A percentile compares a stretch with the other conserved stretches of the same genome.
These are phyloP conservation scores for Fusarium neocosmosporiellum DNA, from an alignment of 2,329 filamentous ascomycete species.

Conservation along the genomic window DNA sequence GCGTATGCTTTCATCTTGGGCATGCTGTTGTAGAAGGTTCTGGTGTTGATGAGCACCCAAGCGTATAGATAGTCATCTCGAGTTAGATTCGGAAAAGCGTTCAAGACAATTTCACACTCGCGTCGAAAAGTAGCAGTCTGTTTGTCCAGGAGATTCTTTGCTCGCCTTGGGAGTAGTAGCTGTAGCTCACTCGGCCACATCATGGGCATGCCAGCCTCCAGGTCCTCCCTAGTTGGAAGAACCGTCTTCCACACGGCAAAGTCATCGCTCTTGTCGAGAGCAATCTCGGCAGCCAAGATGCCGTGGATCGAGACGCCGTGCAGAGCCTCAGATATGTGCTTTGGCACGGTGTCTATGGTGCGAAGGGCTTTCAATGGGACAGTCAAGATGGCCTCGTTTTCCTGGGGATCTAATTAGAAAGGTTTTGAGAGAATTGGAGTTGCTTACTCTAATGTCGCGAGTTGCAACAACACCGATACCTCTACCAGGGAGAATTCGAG, in stretches of 20 bases:
- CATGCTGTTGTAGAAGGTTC: slow-evolving; percentile 69
- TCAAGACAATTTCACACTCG: slow-evolving; percentile 53
- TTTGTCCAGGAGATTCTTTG: slow-evolving; percentile 59
- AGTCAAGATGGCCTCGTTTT: slow-evolving; percentile 68
- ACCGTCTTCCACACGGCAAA: slow-evolving; percentile 72
- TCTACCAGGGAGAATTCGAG: slow-evolving; percentile 74
- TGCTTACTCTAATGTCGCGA: slow-evolving; percentile 69
- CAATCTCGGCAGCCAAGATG: slow-evolving; percentile 76
- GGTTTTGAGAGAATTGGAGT: not conserved
- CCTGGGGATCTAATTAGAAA: slow-evolving; percentile 41
- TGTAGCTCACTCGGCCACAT: slow-evolving; percentile 61
- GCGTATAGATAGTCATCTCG: slow-evolving; percentile 61
- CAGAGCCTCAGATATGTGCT: slow-evolving; percentile 63
- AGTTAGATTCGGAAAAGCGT: slow-evolving; percentile 45
- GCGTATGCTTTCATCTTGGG: slow-evolving; percentile 56
- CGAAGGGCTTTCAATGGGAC: slow-evolving; percentile 74
- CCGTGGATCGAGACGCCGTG: slow-evolving; percentile 74
- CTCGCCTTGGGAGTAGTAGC: slow-evolving; percentile 57
- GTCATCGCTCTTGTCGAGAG: slow-evolving; percentile 61
- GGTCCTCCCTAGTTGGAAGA: slow-evolving; percentile 72
- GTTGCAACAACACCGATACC: slow-evolving; percentile 84
- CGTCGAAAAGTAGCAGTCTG: slow-evolving; percentile 60
- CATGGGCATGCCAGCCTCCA: slow-evolving; percentile 57
- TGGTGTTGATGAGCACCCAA: slow-evolving; percentile 71
- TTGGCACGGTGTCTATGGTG: slow-evolving; percentile 69